Base-by-base conservation (phyloP, 495 filamentous ascomycete genomes). In the Aspergillus baeticus region DNA sequence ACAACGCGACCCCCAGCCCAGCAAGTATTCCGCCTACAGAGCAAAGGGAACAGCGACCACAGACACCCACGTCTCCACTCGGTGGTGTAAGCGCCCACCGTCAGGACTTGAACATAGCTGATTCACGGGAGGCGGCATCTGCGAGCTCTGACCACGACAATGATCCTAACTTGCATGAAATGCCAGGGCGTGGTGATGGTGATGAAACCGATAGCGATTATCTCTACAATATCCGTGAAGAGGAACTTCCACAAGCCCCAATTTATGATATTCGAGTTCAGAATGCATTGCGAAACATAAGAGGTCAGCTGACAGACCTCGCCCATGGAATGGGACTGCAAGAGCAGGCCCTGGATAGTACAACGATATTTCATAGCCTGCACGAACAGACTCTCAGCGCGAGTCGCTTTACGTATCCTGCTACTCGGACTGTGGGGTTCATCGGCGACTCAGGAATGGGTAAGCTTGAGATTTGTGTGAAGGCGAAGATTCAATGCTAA, bases 351-450 rank as follows among this genome's bases (percentile, higher is more conserved):
- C 55, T 54, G 6, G 55, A 65, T 26, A n/a, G 15, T 1, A 44
- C n/a, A 0, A 59, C 59, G 5, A 48, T 4, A 11, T 26, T 68
- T 0, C 48, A 63, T 37, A 14, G 29, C 0, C 26, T 61, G 10
- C 43, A 26, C 0, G 7, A 51, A 11, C n/a, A 62, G 1, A 41
- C 49, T 0, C 20, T 53, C 0, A 31, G 39, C 10, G 31, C 55
- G 43, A 66, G 59, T 50, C 37, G 37, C 10, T 64, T 66, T 23
- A 3, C 52, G 10, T 69, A 53, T 45, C 66, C 66, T 0, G 63
- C 41, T 10, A 67, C 57, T 1, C 60, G 68, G 2, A 69, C 55
- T 14, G 59, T 71, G 7, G 68, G 63, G 11, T 61, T 67, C 22
- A 65, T 64, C 15, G 61, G 62, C 2, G 53, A 63, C 20, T 62